A percentile compares a stretch with the other conserved stretches of the same genome.
phyloP scores from a whole-genome alignment of 2,329 filamentous ascomycete genomes.

The Aspergillus quadricinctus region DNA sequence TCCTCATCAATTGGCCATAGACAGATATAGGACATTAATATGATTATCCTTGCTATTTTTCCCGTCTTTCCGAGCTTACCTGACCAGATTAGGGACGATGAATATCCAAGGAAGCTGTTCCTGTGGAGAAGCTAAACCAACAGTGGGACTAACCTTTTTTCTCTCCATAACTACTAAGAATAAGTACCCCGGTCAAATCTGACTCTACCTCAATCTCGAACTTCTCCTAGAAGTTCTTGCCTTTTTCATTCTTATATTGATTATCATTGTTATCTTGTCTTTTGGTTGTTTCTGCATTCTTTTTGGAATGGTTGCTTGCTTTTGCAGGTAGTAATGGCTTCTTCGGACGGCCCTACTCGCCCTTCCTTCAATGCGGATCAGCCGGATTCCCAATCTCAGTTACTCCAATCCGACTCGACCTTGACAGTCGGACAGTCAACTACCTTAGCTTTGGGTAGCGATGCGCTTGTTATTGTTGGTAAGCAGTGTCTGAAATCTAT shows the following conservation, averaged over 20 bases:
- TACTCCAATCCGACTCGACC: slow-evolving; percentile 42
- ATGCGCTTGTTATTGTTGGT: slow-evolving; percentile 59
- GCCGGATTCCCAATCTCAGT: slow-evolving; percentile 23
- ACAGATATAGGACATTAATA: neutral
- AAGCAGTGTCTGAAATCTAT: slow-evolving; percentile 17
- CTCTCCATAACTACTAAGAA: neutral
- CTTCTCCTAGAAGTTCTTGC: neutral
- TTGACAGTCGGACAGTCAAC: slow-evolving; percentile 55
- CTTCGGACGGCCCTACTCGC: slow-evolving; percentile 15
- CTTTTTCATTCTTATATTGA: neutral
- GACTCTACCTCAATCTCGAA: neutral
- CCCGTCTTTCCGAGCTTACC: neutral
- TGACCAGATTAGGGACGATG: neutral
- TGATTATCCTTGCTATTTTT: neutral
- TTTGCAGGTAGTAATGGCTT: slow-evolving; percentile 16
- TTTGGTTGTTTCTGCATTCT: slow-evolving; percentile 3
- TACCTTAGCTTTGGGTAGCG: slow-evolving; percentile 56
- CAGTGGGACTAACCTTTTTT: neutral
- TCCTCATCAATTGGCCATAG: neutral
- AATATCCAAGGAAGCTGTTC: neutral
- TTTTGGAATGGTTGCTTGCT: slow-evolving; percentile 9
- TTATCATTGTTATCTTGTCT: slow-evolving; percentile 6
- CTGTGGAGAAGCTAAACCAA: neutral
- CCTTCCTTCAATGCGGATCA: slow-evolving; percentile 26
- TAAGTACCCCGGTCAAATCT: neutral